A percentile compares a stretch with the other conserved stretches of the same genome.
These are phyloP conservation scores for Neoascochyta sp. DNA, from an alignment of 2,329 filamentous ascomycete species.

Conservation along the genomic window DNA sequence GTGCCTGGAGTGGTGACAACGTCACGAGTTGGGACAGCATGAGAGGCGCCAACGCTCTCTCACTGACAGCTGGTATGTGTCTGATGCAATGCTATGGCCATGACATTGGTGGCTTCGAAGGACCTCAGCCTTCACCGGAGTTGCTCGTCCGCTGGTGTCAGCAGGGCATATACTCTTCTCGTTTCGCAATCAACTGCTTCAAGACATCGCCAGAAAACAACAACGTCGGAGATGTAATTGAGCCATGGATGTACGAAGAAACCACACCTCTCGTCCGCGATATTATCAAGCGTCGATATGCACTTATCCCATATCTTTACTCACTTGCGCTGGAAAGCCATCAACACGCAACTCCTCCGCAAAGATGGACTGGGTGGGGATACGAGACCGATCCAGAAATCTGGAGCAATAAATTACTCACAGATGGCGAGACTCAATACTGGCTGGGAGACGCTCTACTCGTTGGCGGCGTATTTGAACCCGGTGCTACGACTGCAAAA, in stretches of 20 bases:
- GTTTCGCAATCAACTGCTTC: slow-evolving; percentile 76
- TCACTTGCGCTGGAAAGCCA: slow-evolving; percentile 62
- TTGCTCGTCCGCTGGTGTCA: slow-evolving; percentile 71
- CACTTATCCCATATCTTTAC: slow-evolving; percentile 69
- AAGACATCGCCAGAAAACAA: slow-evolving; percentile 66
- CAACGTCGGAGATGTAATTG: slow-evolving; percentile 66
- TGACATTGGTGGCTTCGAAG: slow-evolving; percentile 73
- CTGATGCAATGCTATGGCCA: slow-evolving; percentile 68
- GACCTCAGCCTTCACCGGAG: slow-evolving; percentile 67
- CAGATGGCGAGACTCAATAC: slow-evolving; percentile 65
- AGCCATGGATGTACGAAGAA: slow-evolving; percentile 73
- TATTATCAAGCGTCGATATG: slow-evolving; percentile 67
- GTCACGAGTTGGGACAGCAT: slow-evolving; percentile 70
- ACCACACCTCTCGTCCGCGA: slow-evolving; percentile 60
- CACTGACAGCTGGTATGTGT: slow-evolving; percentile 64
- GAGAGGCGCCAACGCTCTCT: slow-evolving; percentile 67
- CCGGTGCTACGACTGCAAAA: slow-evolving; percentile 51
- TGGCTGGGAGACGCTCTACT: slow-evolving; percentile 67
- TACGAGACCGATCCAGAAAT: slow-evolving; percentile 65
- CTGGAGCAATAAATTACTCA: slow-evolving; percentile 56
- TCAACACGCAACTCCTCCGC: slow-evolving; percentile 58
- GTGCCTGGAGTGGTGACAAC: slow-evolving; percentile 72
- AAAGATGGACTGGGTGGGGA: slow-evolving; percentile 71
- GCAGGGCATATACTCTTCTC: slow-evolving; percentile 64
- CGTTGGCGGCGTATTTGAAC: slow-evolving; percentile 64